phyloP scores from a whole-genome alignment of 306 rosid genomes.

The Astragalus glycyphyllos region DNA sequence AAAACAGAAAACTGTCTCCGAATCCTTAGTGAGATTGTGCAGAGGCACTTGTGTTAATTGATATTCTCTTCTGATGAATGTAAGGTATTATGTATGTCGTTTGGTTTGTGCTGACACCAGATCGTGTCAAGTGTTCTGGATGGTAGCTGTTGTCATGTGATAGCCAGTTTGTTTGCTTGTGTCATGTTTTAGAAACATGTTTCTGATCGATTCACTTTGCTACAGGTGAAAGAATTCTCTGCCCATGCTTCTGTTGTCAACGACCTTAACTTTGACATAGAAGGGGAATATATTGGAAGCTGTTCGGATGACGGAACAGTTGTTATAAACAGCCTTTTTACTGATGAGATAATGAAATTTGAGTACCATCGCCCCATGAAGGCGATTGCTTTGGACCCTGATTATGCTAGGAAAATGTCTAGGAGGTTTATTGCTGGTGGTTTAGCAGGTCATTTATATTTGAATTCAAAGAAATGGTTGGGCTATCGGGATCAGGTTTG shows the following conservation, averaged over 20 bases:
- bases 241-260: slow-evolving; percentile 90
- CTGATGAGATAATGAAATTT: slow-evolving; percentile 84
- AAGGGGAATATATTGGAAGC: slow-evolving; percentile 94
- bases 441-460: slow-evolving; percentile 90
- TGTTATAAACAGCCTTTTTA: slow-evolving; percentile 82
- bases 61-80: slow-evolving; percentile 25
- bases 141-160: slow-evolving; percentile 20
- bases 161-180: slow-evolving; percentile 38
- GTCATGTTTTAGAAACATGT: slow-evolving; percentile 34
- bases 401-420: slow-evolving; percentile 73
- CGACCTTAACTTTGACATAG: slow-evolving; percentile 87
- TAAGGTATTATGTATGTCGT: slow-evolving; percentile 3
- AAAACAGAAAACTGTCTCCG: not conserved
- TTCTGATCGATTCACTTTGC: slow-evolving; percentile 42
- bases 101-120: slow-evolving; percentile 11
- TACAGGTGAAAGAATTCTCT: slow-evolving; percentile 84
- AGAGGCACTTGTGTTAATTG: slow-evolving; percentile 7
- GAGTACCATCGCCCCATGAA: slow-evolving; percentile 97
- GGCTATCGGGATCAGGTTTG: slow-evolving; percentile 94
- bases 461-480: slow-evolving; percentile 88
- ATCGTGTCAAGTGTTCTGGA: not conserved
- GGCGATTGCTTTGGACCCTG: slow-evolving; percentile 91
- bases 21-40: not conserved
- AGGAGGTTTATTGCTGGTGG: slow-evolving; percentile 97
- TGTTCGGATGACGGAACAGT: slow-evolving; percentile 94